These are phyloP conservation scores for Bipolaris cookei DNA, from an alignment of 2,329 filamentous ascomycete species.

Conservation along the genomic window DNA sequence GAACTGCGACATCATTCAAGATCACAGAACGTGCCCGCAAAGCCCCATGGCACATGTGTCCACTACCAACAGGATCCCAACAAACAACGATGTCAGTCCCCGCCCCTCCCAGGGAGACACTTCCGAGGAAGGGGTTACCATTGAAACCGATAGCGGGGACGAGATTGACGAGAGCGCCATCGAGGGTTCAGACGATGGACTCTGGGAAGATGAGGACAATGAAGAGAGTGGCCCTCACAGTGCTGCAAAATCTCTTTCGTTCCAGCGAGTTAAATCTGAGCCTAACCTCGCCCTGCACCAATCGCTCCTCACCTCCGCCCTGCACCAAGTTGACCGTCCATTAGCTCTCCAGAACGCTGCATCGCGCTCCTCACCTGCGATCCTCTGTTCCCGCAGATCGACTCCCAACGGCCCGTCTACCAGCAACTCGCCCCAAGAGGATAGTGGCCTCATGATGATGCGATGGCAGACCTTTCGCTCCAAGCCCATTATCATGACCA, in stretches of 20 bases:
- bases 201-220: constrained; percentile 67
- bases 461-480: constrained; percentile 67
- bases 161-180: constrained; percentile 63
- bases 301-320: constrained; percentile 87
- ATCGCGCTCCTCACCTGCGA: constrained; percentile 59
- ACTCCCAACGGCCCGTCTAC: constrained; percentile 72
- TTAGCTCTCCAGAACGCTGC: constrained; percentile 72
- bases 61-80: constrained; percentile 28
- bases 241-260: constrained; percentile 78
- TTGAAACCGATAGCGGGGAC: constrained; percentile 65
- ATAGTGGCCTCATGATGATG: constrained; percentile 62
- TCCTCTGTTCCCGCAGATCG: constrained; percentile 66
- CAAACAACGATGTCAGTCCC: constrained; percentile 70
- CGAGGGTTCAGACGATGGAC: constrained; percentile 62
- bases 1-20: constrained; percentile 51
- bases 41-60: too few relatives aligned
- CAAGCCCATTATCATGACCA: constrained; percentile 79
- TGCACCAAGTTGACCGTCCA: constrained; percentile 79
- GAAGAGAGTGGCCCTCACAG: constrained; percentile 84
- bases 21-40: too few relatives aligned
- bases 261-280: constrained; percentile 89
- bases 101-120: constrained; percentile 66
- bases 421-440: constrained; percentile 62
- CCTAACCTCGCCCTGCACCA: constrained; percentile 82
- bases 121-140: constrained; percentile 64